phyloP scores from a whole-genome alignment of 257 asterid genomes.

The Buddleja alternifolia region DNA sequence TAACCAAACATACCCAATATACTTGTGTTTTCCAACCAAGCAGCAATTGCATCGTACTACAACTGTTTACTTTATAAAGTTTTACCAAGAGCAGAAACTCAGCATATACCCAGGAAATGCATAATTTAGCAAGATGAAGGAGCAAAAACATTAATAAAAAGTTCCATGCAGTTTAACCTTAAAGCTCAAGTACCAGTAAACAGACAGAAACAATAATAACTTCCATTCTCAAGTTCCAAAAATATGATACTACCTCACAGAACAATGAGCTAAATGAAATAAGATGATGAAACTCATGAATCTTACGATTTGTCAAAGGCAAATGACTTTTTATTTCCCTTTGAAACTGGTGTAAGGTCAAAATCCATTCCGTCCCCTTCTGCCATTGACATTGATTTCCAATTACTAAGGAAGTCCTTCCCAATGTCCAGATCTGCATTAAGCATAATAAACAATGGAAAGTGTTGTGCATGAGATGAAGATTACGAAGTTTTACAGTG shows the following conservation, averaged over 20 bases:
- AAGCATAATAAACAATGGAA: conserved; percentile 33
- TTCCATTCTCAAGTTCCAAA: conserved; percentile 14
- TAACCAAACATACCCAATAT: too few species aligned
- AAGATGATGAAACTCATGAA: conserved; percentile 27
- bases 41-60: conserved; percentile 18
- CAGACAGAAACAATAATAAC: conserved; percentile 16
- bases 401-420: conserved; percentile 74
- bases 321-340: conserved; percentile 75
- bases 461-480: conserved; percentile 15
- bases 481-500: conserved; percentile 3
- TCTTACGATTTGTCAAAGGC: conserved; percentile 64
- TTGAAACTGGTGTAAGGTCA: conserved; percentile 68
- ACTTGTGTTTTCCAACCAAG: conserved; percentile 12
- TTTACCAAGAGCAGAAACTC: conserved; percentile 17
- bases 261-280: conserved; percentile 30
- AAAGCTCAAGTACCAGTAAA: conserved; percentile 24
- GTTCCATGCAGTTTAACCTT: conserved; percentile 10
- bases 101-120: conserved; percentile 18
- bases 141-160: not conserved
- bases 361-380: conserved; percentile 72
- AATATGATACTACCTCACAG: conserved; percentile 20
- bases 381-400: conserved; percentile 72
- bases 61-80: not conserved
- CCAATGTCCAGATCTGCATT: conserved; percentile 79
- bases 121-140: conserved; percentile 15